Conservation (phyloP, 2,329 filamentous ascomycete species). For the Scedosporium dehoogii region DNA sequence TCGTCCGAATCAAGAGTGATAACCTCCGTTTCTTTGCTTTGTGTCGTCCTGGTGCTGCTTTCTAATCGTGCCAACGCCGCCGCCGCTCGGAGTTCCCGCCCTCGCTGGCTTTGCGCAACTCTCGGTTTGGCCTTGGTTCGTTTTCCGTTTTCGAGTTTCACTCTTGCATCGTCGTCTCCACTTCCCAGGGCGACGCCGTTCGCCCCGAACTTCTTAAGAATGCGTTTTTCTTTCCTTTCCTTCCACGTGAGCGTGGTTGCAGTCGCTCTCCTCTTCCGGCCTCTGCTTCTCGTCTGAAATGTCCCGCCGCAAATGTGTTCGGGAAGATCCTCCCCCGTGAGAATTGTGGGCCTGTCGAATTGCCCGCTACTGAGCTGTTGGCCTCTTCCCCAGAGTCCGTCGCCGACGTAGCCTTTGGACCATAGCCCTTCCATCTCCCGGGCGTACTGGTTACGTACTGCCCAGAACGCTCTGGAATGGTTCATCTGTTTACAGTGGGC, state of each 20-base stretch:
- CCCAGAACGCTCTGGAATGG: slow-evolving; percentile 73
- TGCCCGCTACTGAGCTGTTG: slow-evolving; percentile 49
- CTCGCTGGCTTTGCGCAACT: slow-evolving; percentile 64
- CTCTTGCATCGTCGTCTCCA: slow-evolving; percentile 57
- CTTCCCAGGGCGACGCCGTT: slow-evolving; percentile 56
- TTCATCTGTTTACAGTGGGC: slow-evolving; percentile 92
- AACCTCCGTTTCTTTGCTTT: slow-evolving; percentile 27
- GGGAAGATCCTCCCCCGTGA: slow-evolving; percentile 46
- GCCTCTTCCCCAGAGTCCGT: slow-evolving; percentile 75
- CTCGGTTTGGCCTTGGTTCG: slow-evolving; percentile 55
- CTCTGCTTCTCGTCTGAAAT: slow-evolving; percentile 48
- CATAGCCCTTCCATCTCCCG: slow-evolving; percentile 62
- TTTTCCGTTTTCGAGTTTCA: slow-evolving; percentile 58
- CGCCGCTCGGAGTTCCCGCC: slow-evolving; percentile 65
- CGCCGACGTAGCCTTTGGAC: slow-evolving; percentile 61
- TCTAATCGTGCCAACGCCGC: slow-evolving; percentile 69
- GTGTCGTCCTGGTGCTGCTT: slow-evolving; percentile 11
- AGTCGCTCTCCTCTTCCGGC: slow-evolving; percentile 42
- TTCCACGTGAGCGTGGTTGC: slow-evolving; percentile 48
- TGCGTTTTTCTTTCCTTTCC: slow-evolving; percentile 62
- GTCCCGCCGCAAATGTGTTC: slow-evolving; percentile 76
- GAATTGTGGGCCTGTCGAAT: slow-evolving; percentile 44
- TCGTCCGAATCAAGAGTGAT: slow-evolving; percentile 28
- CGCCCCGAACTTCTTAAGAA: slow-evolving; percentile 66
- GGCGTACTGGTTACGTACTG: slow-evolving; percentile 63